These are phyloP conservation scores for Lentinula sp. DNA, from an alignment of 768 basidiomycete genomes.

Conservation along the genomic window DNA sequence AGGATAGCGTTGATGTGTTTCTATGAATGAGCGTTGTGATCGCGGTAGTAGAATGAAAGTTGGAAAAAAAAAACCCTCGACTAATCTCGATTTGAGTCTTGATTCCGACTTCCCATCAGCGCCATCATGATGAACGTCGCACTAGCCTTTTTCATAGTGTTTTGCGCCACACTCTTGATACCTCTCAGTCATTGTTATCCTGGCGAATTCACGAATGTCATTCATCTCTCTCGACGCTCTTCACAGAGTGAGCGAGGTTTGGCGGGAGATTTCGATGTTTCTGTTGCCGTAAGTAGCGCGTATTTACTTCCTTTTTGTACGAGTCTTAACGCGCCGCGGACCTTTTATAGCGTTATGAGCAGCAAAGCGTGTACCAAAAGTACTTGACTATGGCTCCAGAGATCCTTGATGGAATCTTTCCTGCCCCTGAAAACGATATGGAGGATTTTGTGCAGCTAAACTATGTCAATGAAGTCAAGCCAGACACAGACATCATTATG, in stretches of 20 bases:
- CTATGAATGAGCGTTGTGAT: neutral
- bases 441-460: neutral
- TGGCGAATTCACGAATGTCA: neutral
- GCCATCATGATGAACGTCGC: neutral
- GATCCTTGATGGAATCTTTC: neutral
- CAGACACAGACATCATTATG: slow-evolving; percentile 3
- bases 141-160: neutral
- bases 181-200: neutral
- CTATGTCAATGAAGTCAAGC: neutral
- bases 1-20: neutral
- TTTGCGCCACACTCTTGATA: neutral
- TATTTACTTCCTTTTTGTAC: neutral
- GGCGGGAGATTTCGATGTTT: neutral
- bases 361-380: neutral
- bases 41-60: too few relatives aligned
- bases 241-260: neutral
- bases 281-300: neutral
- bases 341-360: neutral
- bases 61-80: too few relatives aligned
- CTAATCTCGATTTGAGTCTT: too few relatives aligned
- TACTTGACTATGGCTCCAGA: neutral
- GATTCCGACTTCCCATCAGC: neutral
- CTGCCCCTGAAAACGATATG: neutral
- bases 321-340: neutral
- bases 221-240: neutral